Evolutionary conservation across 768 basidiomycete species (phyloP), one percentile per base, ranked within the genome.

Genomic region (Cantharellus anzutake): DNA sequence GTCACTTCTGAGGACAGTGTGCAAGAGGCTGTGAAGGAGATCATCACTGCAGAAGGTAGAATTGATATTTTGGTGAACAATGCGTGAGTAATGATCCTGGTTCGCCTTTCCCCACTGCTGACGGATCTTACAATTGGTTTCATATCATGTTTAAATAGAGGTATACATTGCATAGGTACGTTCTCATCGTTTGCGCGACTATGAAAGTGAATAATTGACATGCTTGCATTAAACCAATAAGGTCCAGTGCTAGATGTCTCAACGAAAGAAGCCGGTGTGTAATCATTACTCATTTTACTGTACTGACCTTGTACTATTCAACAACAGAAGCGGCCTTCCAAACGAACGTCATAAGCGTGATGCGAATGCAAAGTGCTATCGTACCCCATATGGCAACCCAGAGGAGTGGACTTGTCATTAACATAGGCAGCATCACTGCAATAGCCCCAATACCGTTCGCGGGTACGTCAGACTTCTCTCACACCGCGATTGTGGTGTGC

Each of bases 21-120:
- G 35, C 20, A 41, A 4, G 55, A 59, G 2, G 63, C 62, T 14
- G 35, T 58, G 5, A 59, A 61, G 20, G 38, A 59, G 4, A 60
- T 70, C 29, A 20, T 62, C 58, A 68, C 67, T 11, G 64, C 64
- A 2, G 38, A 59, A 29, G 70, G 70, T 16, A 63, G 51, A 51
- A 66, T 71, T 4, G 68, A 71, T 52, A 65, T 71, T n/a, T 62
- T 70, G 5, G 67, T 70, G 4, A 71, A 61, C 37, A 65, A 63
- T 56, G 61, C 65, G 65, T 39, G 51, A 55, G 57, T 16, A 7
- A 55, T 11, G 14, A 48, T 48, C 20, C 29, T 48, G 11, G 44
- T 48, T 48, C 29, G 11, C 44, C 11, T 11, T 29, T 29, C 11
- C 44, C 44, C 11, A 48, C 11, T 29, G 11, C 11, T 11, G 44